Base-by-base conservation (phyloP, 2,329 filamentous ascomycete species). In the Teratosphaeria zuluensis region DNA sequence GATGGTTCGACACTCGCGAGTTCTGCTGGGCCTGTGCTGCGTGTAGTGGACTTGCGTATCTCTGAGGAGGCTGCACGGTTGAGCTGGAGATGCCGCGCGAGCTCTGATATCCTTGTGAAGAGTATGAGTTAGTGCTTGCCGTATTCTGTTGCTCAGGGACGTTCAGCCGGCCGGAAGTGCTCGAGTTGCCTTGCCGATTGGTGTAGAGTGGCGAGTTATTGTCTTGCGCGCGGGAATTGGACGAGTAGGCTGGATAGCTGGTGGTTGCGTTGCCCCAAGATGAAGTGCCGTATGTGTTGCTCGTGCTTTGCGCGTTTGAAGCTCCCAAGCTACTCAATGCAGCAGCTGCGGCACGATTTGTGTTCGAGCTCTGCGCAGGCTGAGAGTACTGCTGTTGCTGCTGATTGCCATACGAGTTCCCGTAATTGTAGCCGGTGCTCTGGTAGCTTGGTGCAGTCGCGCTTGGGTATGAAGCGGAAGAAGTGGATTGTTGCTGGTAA, bases 11-110 rank as follows among this genome's bases (percentile, higher is more conserved):
- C 2, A 63, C 62, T 51, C 19, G 68, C 68, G 11, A 59, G 46
- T 54, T 67, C 46, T 64, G 62, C 54, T 67, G 68, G 51, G 66
- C 65, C 57, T 70, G 67, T 21, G 67, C 61, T 9, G 66, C 66
- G 42, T 70, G 66, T 5, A 68, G 55, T 16, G 68, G 66, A 59
- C 69, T 70, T 28, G 62, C 64, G 57, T 71, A 70, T 53, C 68
- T 63, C 35, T 65, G 65, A 38, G 62, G 66, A 54, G 65, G 65
- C 54, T 64, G 61, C 48, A 62, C 11, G 46, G 55, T 48, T 55
- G 58, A 53, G 31, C 32, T 52, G 21, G 46, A 6, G 56, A 52
- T 51, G 60, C 59, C n/a, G 61, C 61, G 56, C 60, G 65, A 24
- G 62, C 58, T 63, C 35, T 61, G 62, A 53, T 63, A 66, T 5